Base-by-base conservation (phyloP, 345 rosid genomes). In the Moricandia arvensis region DNA sequence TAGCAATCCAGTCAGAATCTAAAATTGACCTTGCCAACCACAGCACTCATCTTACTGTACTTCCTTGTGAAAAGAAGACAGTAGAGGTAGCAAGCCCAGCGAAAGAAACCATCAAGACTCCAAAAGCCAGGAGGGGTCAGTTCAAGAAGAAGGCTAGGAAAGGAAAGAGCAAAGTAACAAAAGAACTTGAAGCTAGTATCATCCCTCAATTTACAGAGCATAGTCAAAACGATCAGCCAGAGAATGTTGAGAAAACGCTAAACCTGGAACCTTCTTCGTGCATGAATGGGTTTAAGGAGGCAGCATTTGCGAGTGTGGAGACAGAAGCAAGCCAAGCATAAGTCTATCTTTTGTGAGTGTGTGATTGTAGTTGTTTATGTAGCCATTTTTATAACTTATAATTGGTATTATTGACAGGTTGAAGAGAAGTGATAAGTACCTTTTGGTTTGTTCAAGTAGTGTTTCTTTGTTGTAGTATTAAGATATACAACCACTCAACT, bases 41-140 rank as follows among this genome's bases (percentile, higher is more conserved):
- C 13, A 78, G 79, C 72, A 68, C 85, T 83, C 88, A 83, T 63
- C 81, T 92, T 31, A 90, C 94, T 0, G 96, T 95, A 13, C 61
- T 92, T 77, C 99, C 99, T 24, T 77, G 75, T 75, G 88, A 83
- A 75, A 92, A 90, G 81, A 86, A 88, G 75, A 82, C 82, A 29
- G 3, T 62, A 0, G 93, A 90, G 83, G 63, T 29, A 0, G 71
- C 70, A 15, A 54, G 26, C 65, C 81, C 71, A 2, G 43, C 73
- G 18, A 78, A 81, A 58, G 90, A 89, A 53, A 71, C 78, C 47
- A 69, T 18, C 51, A 79, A 71, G 64, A 75, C 63, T 80, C 87
- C 83, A 5, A 89, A 90, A 80, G 82, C 87, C 12, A 95, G 84
- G 83, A 89, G 78, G 80, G 77, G 79, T 8, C 86, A 87, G 72